Conservation (phyloP, 148 eudicot genomes). For the Dysphania ambrosioides region DNA sequence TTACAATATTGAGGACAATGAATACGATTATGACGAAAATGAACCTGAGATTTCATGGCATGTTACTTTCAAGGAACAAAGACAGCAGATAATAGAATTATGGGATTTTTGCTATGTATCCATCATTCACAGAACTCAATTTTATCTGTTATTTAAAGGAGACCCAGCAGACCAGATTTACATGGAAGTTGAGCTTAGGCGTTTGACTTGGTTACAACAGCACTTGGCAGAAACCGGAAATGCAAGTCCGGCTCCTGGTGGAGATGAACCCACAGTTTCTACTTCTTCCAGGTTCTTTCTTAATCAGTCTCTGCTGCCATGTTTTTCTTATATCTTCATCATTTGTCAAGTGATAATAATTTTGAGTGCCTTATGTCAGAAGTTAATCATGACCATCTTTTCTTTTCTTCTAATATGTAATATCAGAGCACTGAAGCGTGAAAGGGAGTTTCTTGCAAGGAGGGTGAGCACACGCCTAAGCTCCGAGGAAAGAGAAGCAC, state of each 20-base stretch:
- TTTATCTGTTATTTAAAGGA: constrained; percentile 74
- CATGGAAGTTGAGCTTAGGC: constrained; percentile 85
- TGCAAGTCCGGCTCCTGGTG: constrained; percentile 60
- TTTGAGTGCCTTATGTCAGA: neutral
- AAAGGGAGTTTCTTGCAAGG: constrained; percentile 88
- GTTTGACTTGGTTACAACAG: constrained; percentile 77
- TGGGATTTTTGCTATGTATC: constrained; percentile 89
- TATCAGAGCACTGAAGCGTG: constrained; percentile 66
- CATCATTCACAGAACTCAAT: constrained; percentile 83
- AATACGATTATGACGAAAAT: constrained; percentile 33
- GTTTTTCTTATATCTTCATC: neutral
- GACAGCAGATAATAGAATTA: constrained; percentile 78
- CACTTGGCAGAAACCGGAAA: constrained; percentile 75
- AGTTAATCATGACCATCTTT: neutral
- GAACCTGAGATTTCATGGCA: constrained; percentile 62
- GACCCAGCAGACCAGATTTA: constrained; percentile 84
- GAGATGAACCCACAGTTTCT: constrained; percentile 66
- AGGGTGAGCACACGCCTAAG: constrained; percentile 56
- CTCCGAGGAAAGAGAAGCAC: constrained; percentile 58
- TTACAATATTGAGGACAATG: constrained; percentile 44
- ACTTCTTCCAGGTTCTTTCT: constrained; percentile 63
- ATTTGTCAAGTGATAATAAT: neutral
- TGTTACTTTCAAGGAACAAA: constrained; percentile 62
- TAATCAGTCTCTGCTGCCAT: neutral
- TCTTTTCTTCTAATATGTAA: constrained; percentile 30